Evolutionary conservation across 2,329 filamentous ascomycete species (phyloP), one percentile per base, ranked within the genome.

Genomic region (Aspergillus japonicus): DNA sequence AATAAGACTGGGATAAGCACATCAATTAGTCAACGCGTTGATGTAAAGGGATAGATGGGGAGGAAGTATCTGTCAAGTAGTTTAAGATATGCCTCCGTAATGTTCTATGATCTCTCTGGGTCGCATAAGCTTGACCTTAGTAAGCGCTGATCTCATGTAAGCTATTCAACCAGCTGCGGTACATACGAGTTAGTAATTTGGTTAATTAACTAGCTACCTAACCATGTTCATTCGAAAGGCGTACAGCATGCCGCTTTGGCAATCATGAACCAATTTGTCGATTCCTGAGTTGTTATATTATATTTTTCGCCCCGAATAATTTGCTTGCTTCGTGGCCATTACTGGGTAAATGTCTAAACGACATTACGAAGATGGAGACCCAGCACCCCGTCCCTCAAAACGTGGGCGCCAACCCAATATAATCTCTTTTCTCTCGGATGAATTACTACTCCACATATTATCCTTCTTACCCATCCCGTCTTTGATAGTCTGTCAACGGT

Each of bases 361-460:
- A 61, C 57, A 54, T 51, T 64, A 69, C 53, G 63, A 68, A 35
- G 58, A 64, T 50, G 59, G 57, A 7, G 56, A 56, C 4, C 42
- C 51, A 12, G 58, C 61, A 47, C 48, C 55, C 23, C 73, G 66
- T 23, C 64, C 74, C n/a, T 58, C 69, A 11, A 87, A 88, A 72
- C 76, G 81, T 59, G 66, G 69, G 56, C 73, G 78, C 31, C 57
- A 56, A 69, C 48, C 47, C 23, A 56, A 58, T 44, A 50, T 59
- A 49, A 64, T 72, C 58, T 91, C 91, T 6, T 78, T 76, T 8
- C 82, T 98, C 54, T 96, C 92, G 63, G 91, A 96, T 74, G 95
- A 99, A 75, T 82, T 98, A 35, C 83, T 96, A 33, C 79, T 98
- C 58, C 90, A 92, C 67, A 90, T 97, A 61, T 81, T 97, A 39